phyloP scores from a whole-genome alignment of 2,329 filamentous ascomycete genomes.

The Xylaria sp. region DNA sequence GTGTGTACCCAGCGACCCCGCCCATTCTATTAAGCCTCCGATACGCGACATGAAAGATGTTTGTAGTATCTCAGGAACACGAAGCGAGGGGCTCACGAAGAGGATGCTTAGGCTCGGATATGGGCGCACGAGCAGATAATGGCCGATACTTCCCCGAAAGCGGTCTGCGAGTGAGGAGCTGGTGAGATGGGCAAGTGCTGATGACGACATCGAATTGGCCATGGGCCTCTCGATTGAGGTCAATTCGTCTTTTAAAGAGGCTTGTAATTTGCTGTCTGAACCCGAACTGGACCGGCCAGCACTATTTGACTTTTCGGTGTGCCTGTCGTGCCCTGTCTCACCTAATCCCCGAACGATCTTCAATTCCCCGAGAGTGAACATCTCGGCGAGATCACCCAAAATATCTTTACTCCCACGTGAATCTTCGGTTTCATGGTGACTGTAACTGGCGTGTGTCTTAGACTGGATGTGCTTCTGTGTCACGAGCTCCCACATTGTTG shows the following conservation, averaged over 20 bases:
- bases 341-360: constrained; percentile 67
- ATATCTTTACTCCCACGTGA: constrained; percentile 39
- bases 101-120: constrained; percentile 70
- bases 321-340: constrained; percentile 63
- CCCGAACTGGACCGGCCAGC: constrained; percentile 44
- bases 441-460: neutral
- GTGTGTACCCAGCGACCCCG: constrained; percentile 77
- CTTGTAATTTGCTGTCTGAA: constrained; percentile 47
- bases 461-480: constrained; percentile 25
- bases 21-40: no score
- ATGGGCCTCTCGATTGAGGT: constrained; percentile 22
- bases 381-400: constrained; percentile 69
- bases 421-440: constrained; percentile 10
- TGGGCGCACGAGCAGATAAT: constrained; percentile 70
- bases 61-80: constrained; percentile 71
- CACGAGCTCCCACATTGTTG: constrained; percentile 56
- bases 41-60: constrained; percentile 61
- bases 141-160: constrained; percentile 53
- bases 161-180: constrained; percentile 38
- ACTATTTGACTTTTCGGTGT: constrained; percentile 52
- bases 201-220: constrained; percentile 16
- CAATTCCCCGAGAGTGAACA: constrained; percentile 72
- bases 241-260: constrained; percentile 49
- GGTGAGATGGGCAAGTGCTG: constrained; percentile 15
- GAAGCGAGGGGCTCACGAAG: constrained; percentile 71